phyloP scores from a whole-genome alignment of 305 asterid genomes.

The Nicotiana rustica region DNA sequence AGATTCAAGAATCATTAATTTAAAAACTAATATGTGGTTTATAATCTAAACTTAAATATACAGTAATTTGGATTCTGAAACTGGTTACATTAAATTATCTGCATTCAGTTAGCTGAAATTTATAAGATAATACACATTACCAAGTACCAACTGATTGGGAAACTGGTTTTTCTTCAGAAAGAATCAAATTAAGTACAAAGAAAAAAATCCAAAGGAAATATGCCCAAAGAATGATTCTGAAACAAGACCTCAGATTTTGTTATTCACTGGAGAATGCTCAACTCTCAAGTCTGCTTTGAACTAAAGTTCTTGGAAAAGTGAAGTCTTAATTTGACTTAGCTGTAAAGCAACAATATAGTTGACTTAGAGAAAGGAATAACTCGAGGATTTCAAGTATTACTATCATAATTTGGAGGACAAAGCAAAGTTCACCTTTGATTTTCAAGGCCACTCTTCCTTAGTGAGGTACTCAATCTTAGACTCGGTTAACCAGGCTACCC shows the following conservation, averaged over 20 bases:
- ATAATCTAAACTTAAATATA: too few species aligned
- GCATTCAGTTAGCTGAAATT: too few species aligned
- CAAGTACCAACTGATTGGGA: background rate
- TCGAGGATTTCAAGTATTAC: background rate
- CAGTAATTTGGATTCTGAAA: too few species aligned
- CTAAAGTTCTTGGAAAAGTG: background rate
- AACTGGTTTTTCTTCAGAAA: too few species aligned
- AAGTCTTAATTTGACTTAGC: background rate
- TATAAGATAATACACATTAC: too few species aligned
- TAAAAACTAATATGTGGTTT: too few species aligned
- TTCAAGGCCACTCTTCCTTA: background rate
- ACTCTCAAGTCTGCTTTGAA: constrained; percentile 2
- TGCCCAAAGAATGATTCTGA: background rate
- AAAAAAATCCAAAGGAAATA: background rate
- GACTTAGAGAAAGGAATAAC: background rate
- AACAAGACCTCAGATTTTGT: background rate
- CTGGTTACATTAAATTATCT: too few species aligned
- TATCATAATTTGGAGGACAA: background rate
- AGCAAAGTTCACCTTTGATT: background rate
- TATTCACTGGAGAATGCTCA: background rate
- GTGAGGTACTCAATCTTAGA: background rate
- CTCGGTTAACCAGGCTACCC: background rate
- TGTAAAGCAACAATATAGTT: background rate
- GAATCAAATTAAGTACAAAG: background rate
- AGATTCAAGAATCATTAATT: too few species aligned